Evolutionary conservation across 1,284 basidiomycete genomes (phyloP), one percentile per base, ranked within the genome.

Genomic region (Pseudozyma thailandica): DNA sequence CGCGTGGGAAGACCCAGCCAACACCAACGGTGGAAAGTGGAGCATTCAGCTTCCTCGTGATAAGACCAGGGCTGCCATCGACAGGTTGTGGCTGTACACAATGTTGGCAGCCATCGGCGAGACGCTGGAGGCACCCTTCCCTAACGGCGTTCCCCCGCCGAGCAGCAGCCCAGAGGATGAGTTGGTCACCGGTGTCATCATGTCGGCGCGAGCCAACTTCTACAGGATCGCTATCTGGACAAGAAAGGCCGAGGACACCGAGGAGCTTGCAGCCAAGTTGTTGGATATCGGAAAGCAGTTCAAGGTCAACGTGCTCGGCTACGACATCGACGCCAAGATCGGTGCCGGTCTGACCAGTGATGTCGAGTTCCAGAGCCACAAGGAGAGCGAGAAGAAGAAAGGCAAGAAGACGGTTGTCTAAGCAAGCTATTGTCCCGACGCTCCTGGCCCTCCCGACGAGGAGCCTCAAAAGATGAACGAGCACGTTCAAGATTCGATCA

Each of bases 181-280:
- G 47, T 50, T 82, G 28, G 63, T 82, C 26, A 81, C 80, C 0
- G 81, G 95, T 56, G 94, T 98, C 46, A 96, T 98, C 80, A 90
- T 98, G 56, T 94, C 92, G 15, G 91, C 92, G 45, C 90, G 95
- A 63, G 92, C 93, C 54, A 92, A 93, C 83, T 98, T 98, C 84
- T 98, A 94, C 86, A 91, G 95, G 51, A 85, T 98, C 77, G 93
- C 93, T 60, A 94, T 98, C 86, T 98, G 95, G 95, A 98, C 95
- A 45, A 88, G 94, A 48, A 75, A 77, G 26, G 72, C 83, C 3
- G 82, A 83, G 39, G 74, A 78, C 25, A 91, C 92, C 7, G 91
- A 92, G 35, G 83, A 70, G 20, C 38, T 70, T 18, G 66, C 61
- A 7, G 62, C 65, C 44, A 88, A 92, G 71, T 90, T 95, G 75